A percentile compares a stretch with the other conserved stretches of the same genome.
Conservation (phyloP, 768 basidiomycete genomes). For the Panaeolus papilionaceus region DNA sequence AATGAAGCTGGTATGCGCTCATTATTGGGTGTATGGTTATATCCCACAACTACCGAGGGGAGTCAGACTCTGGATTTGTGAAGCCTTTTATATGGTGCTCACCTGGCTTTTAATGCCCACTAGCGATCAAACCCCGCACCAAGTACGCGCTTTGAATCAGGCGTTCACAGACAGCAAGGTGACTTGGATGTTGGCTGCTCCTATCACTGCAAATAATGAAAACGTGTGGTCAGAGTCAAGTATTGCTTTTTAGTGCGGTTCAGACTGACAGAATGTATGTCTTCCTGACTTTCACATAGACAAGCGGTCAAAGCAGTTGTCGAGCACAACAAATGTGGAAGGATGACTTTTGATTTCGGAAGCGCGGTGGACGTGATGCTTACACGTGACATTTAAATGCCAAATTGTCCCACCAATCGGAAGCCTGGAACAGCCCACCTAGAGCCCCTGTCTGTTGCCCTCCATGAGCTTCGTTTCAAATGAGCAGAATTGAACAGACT, state of each 20-base stretch:
- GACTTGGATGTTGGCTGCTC: neutral
- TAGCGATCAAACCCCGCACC: neutral
- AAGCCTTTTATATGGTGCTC: neutral
- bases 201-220: neutral
- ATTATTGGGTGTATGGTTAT: neutral
- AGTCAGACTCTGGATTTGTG: neutral
- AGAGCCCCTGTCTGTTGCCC: neutral
- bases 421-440: neutral
- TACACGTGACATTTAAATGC: neutral
- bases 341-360: slow-evolving; percentile 8
- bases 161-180: neutral
- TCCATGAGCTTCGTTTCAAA: no score
- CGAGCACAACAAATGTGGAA: slow-evolving; percentile 9
- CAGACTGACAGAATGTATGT: neutral
- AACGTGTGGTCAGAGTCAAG: neutral
- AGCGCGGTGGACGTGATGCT: neutral
- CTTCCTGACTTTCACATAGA: neutral
- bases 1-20: neutral
- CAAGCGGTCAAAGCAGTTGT: neutral
- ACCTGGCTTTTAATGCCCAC: slow-evolving; percentile 2
- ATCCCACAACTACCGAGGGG: neutral
- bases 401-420: slow-evolving; percentile 5
- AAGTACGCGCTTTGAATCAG: neutral
- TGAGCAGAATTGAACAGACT: no score
- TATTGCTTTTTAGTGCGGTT: neutral